Base-by-base conservation (phyloP, 805 yeast genomes). In the Zygotorulaspora danielsina region DNA sequence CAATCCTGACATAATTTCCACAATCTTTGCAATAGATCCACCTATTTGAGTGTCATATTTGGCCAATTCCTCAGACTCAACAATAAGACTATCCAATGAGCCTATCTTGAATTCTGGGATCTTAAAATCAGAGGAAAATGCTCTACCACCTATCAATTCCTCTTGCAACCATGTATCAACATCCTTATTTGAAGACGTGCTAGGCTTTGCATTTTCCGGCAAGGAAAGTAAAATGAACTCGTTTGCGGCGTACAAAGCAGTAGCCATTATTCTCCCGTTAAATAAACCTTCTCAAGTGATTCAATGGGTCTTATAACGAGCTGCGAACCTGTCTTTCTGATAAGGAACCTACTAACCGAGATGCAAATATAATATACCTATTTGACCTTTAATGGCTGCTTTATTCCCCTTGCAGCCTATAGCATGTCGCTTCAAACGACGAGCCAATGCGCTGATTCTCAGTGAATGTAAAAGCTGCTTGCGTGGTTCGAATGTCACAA, bases 21-120 rank as follows among this genome's bases (percentile, higher is more conserved):
- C 72, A 21, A 83, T 78, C 63, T 94, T 94, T 18, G 68, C 59
- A 10, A 88, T 77, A 5, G 93, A 75, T 6, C 71, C 66, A 30
- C 74, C 75, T 57, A 90, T 72, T 63, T 86, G 93, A n/a, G 69
- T 67, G 65, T 93, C 99, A 39, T 81, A 67, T 60, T 87, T 89
- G 29, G 76, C 68, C 42, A 93, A 73, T 56, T 90, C 97, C 55
- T 93, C 98, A 61, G 89, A 79, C 64, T 89, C 89, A 53, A 83
- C 79, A 39, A 93, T 94, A 44, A 93, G 73, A 20, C 88, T 81
- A 64, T 93, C 99, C 57, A 93, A 74, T 9, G 97, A 89, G 19
- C 97, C 97, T 47, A 93, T 86, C 63, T 93, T 90, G 65, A 93
- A 90, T 46, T 73, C 78, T 6, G 97, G 97, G 36, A 88, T 70